phyloP scores from a whole-genome alignment of 352 stramenopile genomes.

The Halophytophthora batemanensis region DNA sequence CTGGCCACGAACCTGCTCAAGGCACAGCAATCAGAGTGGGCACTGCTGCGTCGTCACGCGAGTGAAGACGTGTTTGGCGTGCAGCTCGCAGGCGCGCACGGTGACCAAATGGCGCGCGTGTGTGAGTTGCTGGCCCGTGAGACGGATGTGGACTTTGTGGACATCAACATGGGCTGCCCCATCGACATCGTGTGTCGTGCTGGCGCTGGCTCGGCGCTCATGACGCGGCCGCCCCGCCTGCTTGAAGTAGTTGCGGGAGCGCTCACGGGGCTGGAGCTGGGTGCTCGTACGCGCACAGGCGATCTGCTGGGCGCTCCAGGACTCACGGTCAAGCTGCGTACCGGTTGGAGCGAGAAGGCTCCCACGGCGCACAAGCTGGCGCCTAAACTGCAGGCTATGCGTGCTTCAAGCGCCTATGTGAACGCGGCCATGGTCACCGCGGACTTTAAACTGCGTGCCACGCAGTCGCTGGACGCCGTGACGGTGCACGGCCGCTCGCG shows the following conservation, averaged over 20 bases:
- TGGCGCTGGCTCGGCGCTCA: slow-evolving; percentile 91
- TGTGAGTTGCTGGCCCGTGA: slow-evolving; percentile 93
- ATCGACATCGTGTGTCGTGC: slow-evolving; percentile 94
- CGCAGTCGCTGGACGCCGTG: slow-evolving; percentile 70
- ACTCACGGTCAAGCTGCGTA: slow-evolving; percentile 98
- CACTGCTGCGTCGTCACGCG: slow-evolving; percentile 94
- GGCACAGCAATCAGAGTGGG: slow-evolving; percentile 96
- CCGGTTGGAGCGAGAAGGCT: slow-evolving; percentile 95
- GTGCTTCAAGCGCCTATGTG: slow-evolving; percentile 62
- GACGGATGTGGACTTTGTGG: slow-evolving; percentile 96
- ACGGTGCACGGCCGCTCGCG: slow-evolving; percentile 96
- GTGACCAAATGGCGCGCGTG: slow-evolving; percentile 92
- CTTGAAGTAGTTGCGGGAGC: slow-evolving; percentile 88
- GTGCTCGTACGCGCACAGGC: slow-evolving; percentile 32
- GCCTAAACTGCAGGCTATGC: slow-evolving; percentile 82
- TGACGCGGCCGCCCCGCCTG: slow-evolving; percentile 91
- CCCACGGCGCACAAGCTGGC: slow-evolving; percentile 94
- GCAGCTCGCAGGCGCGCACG: slow-evolving; percentile 92
- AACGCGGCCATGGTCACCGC: slow-evolving; percentile 71
- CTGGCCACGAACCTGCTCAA: slow-evolving; percentile 94
- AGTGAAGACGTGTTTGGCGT: slow-evolving; percentile 98
- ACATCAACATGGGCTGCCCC: slow-evolving; percentile 99
- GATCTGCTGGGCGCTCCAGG: slow-evolving; percentile 37
- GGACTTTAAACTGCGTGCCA: slow-evolving; percentile 66
- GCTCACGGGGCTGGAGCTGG: slow-evolving; percentile 79